phyloP scores from a whole-genome alignment of 2,329 filamentous ascomycete species.

The Helotiales sp. region DNA sequence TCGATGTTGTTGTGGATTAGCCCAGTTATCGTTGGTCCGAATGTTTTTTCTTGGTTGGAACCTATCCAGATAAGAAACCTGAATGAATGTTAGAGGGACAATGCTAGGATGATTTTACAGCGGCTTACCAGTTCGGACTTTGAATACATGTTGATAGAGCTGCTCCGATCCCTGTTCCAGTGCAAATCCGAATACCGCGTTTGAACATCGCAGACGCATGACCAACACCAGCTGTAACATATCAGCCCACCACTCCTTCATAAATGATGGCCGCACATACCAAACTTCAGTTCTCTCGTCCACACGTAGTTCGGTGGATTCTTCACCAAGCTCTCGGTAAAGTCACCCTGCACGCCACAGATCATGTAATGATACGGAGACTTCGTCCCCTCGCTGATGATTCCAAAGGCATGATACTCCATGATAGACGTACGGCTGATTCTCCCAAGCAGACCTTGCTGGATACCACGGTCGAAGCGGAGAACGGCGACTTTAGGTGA shows the following conservation, averaged over 20 bases:
- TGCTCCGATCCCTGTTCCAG: conserved; percentile 49
- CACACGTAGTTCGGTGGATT: conserved; percentile 48
- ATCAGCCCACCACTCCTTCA: conserved; percentile 28
- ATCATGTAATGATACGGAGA: conserved; percentile 49
- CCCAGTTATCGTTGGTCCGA: conserved; percentile 47
- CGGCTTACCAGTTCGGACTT: conserved; percentile 46
- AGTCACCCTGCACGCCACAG: conserved; percentile 50
- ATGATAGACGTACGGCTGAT: conserved; percentile 50
- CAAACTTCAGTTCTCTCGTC: conserved; percentile 50
- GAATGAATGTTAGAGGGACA: conserved; percentile 18
- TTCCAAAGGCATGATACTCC: conserved; percentile 51
- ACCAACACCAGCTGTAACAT: conserved; percentile 46
- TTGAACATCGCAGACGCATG: conserved; percentile 51
- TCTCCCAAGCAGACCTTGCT: conserved; percentile 49
- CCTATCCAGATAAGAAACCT: conserved; percentile 52
- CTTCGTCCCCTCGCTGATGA: conserved; percentile 48
- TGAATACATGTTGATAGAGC: conserved; percentile 51
- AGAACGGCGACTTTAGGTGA: conserved; percentile 50
- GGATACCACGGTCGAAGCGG: conserved; percentile 48
- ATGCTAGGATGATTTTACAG: too few species aligned
- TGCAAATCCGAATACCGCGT: conserved; percentile 49
- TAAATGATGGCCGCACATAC: too few species aligned
- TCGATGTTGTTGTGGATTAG: conserved; percentile 48
- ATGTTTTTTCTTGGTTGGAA: conserved; percentile 49
- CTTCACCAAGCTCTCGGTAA: conserved; percentile 47